Base-by-base conservation (phyloP, 176 grass and related monocot genomes). In the Otatea glauca region DNA sequence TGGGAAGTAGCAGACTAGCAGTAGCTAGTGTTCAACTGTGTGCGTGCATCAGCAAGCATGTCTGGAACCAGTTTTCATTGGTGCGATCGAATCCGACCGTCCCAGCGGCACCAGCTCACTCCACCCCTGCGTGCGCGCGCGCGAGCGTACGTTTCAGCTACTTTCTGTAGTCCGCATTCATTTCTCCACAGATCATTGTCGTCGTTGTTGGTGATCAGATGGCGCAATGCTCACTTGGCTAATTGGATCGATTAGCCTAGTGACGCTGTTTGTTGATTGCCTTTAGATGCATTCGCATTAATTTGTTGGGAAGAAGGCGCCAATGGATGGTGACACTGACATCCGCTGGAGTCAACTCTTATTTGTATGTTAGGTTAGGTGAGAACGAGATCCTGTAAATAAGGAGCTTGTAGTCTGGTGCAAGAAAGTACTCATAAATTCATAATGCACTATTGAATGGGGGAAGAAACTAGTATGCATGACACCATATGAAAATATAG, bases 231-330 rank as follows among this genome's bases (percentile, higher is more conserved):
- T 58, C 20, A 60, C 14, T 38, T 59, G 4, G 34, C 16, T 11
- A 38, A 9, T 24, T 23, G 5, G 18, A 59, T 59, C 58, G n/a
- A 32, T 42, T 61, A 35, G 25, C 1, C 2, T 55, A 62, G 13
- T 7, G 41, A 4, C 4, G 18, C 66, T 20, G 17, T 41, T 41
- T 53, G 38, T 74, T 53, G 9, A 13, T 13, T 50, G 12, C 34
- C 61, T 15, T 6, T 43, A 12, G 66, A 11, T 16, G 37, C 62
- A 68, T 4, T 39, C 1, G 34, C 71, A 5, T 47, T 43, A 63
- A 45, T 75, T 83, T 73, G 25, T 15, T 76, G 16, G 13, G 23
- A n/a, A 53, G 47, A 20, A 72, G 67, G 24, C 39, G 68, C 61
- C 53, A 45, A 6, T 20, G 48, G 63, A 23, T 62, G 43, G 61